Evolutionary conservation across 371 early-diverging fungal species (phyloP), one percentile per base, ranked within the genome.

Genomic region (Saksenaea oblongispora): DNA sequence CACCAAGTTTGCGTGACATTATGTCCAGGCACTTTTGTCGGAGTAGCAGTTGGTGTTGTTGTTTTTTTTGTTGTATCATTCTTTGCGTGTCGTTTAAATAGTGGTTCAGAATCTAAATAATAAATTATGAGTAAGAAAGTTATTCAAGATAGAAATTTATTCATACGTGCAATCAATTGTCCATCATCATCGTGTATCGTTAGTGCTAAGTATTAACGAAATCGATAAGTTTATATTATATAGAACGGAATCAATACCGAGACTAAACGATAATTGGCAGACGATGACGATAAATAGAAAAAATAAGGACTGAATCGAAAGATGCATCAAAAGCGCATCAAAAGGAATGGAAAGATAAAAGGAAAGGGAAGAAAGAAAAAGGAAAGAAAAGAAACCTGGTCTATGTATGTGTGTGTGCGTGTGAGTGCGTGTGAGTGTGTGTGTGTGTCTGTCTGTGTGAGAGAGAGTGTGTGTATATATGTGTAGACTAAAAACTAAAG

Each of bases 291-390:
- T 57, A 44, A 76, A 34, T 36, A 73, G 69, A 47, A 76, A 61
- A 71, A 76, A 71, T 59, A 72, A 68, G 62, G 69, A 63, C 60
- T 70, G 68, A 59, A 42, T 67, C 68, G 71, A 65, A 67, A 67
- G 58, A 56, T 51, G 70, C 76, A 76, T 76, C 73, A 76, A 76
- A 71, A n/a, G 53, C 64, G 69, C 62, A 71, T 65, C 64, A 67
- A 65, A 62, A 75, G 62, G 64, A 67, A 68, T 56, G 64, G 59
- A 60, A 35, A 31, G 54, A 47, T 58, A 15, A 34, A 24, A 59
- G 18, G 34, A 58, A 56, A 14, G 1, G 34, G 55, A 42, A 36
- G 35, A 35, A 37, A 55, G 55, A 35, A 65, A 37, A 22, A 60
- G 56, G 55, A 54, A 41, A 28, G 41, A 54, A 58, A 41, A 14